Conservation (phyloP, 176 grass and related monocot species). For the Secale cereale region DNA sequence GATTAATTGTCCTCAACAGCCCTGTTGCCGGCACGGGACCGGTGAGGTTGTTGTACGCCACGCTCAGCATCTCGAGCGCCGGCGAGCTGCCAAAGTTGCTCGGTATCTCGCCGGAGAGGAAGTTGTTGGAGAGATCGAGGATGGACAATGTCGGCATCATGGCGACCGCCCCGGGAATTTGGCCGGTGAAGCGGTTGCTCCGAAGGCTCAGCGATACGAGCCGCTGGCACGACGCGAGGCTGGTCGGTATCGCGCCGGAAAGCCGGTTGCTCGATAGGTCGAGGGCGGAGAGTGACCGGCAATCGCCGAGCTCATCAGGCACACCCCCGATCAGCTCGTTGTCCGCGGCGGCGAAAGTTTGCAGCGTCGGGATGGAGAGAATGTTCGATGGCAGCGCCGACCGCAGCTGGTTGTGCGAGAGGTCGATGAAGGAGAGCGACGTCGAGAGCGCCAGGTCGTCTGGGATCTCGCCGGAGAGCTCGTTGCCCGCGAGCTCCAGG, state of each 20-base stretch:
- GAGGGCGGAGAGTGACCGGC: constrained; percentile 67
- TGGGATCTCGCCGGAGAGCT: constrained; percentile 71
- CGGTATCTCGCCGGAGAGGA: constrained; percentile 74
- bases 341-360: constrained; percentile 78
- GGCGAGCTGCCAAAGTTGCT: constrained; percentile 83
- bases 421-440: constrained; percentile 90
- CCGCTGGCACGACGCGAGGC: constrained; percentile 73
- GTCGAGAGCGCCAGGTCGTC: constrained; percentile 68
- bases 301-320: constrained; percentile 63
- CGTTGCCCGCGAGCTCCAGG: constrained; percentile 77
- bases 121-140: constrained; percentile 90
- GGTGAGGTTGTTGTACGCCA: constrained; percentile 89
- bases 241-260: constrained; percentile 58
- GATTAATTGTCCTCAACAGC: constrained; percentile 73
- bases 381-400: constrained; percentile 70
- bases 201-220: constrained; percentile 77
- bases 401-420: constrained; percentile 83
- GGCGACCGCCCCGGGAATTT: constrained; percentile 60
- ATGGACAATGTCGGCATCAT: constrained; percentile 84
- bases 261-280: constrained; percentile 85
- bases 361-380: constrained; percentile 63
- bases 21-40: constrained; percentile 72
- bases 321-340: constrained; percentile 77
- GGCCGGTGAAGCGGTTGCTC: constrained; percentile 65
- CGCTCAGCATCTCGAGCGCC: constrained; percentile 85